These are phyloP conservation scores for Eimeria tenella DNA, from an alignment of 169 alveolate species.

Conservation along the genomic window DNA sequence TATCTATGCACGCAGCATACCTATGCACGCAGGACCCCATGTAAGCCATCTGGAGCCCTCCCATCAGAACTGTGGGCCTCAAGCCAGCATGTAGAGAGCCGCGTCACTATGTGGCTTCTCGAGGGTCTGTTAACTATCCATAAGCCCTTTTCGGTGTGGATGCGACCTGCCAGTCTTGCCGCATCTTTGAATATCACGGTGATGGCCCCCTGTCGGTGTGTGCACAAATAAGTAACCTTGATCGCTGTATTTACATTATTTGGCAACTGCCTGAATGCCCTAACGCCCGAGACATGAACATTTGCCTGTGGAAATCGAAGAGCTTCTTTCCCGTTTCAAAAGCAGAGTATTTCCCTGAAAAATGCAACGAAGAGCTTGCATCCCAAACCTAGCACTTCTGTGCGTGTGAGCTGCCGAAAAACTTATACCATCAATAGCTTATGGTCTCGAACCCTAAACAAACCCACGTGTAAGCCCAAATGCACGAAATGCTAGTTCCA, in stretches of 20 bases:
- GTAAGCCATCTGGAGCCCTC: no score
- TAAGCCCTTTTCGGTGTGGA: no score
- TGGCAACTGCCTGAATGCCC: conserved; percentile 10
- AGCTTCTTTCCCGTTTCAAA: conserved; percentile 50
- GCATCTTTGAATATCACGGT: no score
- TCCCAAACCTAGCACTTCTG: background rate
- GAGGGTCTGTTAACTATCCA: no score
- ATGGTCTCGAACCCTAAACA: background rate
- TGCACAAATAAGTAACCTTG: background rate
- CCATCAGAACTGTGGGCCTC: no score
- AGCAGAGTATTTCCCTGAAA: conserved; percentile 40
- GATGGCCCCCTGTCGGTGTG: no score
- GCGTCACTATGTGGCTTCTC: no score
- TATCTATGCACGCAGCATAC: no score
- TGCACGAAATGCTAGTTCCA: background rate
- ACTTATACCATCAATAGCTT: background rate
- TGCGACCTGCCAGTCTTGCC: no score
- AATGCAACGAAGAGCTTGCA: background rate
- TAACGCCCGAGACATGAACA: conserved; percentile 47
- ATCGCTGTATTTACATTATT: background rate
- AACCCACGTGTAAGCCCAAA: background rate
- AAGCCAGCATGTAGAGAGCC: no score
- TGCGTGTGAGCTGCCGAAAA: background rate
- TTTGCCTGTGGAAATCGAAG: conserved; percentile 64
- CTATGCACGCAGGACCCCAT: no score